These are phyloP conservation scores for Cordyceps militaris DNA, from an alignment of 2,329 filamentous ascomycete genomes.

Conservation along the genomic window DNA sequence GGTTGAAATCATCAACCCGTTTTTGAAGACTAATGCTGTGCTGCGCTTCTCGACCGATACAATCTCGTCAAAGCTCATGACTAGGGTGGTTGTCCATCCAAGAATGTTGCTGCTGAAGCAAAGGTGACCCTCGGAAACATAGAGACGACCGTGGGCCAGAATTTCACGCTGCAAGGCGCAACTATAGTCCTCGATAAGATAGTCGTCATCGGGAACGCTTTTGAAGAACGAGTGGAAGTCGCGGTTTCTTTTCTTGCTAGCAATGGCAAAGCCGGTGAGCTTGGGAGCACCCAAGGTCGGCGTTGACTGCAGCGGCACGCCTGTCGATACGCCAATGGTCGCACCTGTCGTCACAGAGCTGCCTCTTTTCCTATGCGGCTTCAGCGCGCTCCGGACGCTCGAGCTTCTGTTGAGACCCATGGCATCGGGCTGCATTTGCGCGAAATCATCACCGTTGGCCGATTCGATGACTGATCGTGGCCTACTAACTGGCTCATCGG, in stretches of 20 bases:
- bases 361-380: conserved; percentile 65
- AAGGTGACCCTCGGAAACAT: conserved; percentile 93
- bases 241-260: conserved; percentile 89
- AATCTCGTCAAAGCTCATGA: conserved; percentile 97
- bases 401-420: conserved; percentile 59
- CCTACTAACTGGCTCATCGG: conserved; percentile 31
- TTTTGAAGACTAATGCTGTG: conserved; percentile 92
- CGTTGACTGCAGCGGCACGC: conserved; percentile 52
- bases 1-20: conserved; percentile 94
- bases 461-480: conserved; percentile 48
- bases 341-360: conserved; percentile 66
- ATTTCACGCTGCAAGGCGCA: conserved; percentile 95
- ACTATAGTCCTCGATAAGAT: conserved; percentile 96
- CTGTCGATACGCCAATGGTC: conserved; percentile 64
- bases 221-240: conserved; percentile 93
- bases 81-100: conserved; percentile 93
- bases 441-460: conserved; percentile 50
- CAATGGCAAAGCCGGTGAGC: conserved; percentile 90
- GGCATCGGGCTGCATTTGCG: conserved; percentile 49
- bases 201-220: conserved; percentile 96
- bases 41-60: conserved; percentile 95
- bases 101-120: conserved; percentile 99
- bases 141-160: conserved; percentile 83
- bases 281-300: conserved; percentile 58
- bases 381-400: conserved; percentile 58